Percentiles rank a stretch among this genome's conserved stretches.
phyloP scores from a whole-genome alignment of 1,284 basidiomycete species.

The Puccinia coronata region DNA sequence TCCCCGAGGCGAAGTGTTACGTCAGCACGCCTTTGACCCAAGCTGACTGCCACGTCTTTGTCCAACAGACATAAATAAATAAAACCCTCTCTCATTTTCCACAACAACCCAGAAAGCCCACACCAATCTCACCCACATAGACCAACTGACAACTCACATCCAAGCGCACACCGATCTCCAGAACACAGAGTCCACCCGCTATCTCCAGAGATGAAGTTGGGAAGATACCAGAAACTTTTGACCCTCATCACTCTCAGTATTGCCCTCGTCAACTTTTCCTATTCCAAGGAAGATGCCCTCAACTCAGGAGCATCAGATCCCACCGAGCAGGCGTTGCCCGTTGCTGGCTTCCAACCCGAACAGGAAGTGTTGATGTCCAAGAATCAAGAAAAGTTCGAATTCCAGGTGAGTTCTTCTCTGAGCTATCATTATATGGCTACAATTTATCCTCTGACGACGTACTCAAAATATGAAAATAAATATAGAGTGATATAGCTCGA shows the following conservation, averaged over 20 bases:
- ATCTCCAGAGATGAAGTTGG: conserved; percentile 32
- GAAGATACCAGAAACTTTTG: conserved; percentile 20
- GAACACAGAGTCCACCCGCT: no score
- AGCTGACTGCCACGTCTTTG: neutral
- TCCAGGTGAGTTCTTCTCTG: conserved; percentile 27
- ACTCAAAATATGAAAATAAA: conserved; percentile 35
- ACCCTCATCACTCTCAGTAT: conserved; percentile 27
- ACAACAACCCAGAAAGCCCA: neutral
- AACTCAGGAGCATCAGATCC: neutral
- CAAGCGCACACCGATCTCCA: neutral
- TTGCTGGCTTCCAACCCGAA: conserved; percentile 38
- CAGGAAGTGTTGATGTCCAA: conserved; percentile 46
- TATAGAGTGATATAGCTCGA: conserved; percentile 85
- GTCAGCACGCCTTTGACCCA: neutral
- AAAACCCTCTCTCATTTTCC: no score
- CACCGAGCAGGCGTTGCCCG: conserved; percentile 14
- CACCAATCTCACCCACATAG: no score
- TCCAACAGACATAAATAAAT: no score
- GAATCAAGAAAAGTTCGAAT: conserved; percentile 48
- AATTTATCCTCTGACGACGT: no score
- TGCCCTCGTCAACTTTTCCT: conserved; percentile 19
- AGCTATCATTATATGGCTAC: no score
- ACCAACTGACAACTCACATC: no score
- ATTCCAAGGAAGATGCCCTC: conserved; percentile 3
- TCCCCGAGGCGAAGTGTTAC: neutral